A percentile compares a stretch with the other conserved stretches of the same genome.
Conservation (phyloP, 768 basidiomycete genomes). For the Austroboletus eburneus region DNA sequence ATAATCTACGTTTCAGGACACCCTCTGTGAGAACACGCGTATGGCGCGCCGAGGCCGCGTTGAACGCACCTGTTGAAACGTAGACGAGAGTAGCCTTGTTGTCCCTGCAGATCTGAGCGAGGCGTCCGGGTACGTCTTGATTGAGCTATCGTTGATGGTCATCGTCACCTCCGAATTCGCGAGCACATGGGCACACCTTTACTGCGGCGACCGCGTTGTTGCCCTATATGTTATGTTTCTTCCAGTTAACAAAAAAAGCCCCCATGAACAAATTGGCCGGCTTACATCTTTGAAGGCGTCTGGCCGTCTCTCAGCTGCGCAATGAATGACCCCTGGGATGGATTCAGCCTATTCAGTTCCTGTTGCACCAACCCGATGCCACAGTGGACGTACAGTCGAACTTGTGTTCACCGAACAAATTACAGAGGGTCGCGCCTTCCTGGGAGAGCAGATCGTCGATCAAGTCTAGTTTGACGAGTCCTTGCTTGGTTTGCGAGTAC, state of each 20-base stretch:
- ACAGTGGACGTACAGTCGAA: conserved; percentile 60
- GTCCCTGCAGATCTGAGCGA: conserved; percentile 62
- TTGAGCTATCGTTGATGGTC: conserved; percentile 57
- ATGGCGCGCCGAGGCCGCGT: background rate
- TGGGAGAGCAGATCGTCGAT: conserved; percentile 39
- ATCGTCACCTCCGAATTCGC: background rate
- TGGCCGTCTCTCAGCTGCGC: conserved; percentile 90
- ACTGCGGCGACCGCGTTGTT: conserved; percentile 67
- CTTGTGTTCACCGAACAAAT: conserved; percentile 50
- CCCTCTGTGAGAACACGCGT: conserved; percentile 6
- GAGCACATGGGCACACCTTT: conserved; percentile 39
- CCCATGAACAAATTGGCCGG: no score
- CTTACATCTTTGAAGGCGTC: conserved; percentile 88
- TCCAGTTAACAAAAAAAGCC: no score
- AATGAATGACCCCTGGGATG: conserved; percentile 79
- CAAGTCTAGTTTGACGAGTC: conserved; percentile 63
- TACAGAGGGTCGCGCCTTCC: conserved; percentile 42
- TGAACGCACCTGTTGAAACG: conserved; percentile 82
- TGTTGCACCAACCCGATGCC: background rate
- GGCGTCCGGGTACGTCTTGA: conserved; percentile 63
- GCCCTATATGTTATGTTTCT: conserved; percentile 28
- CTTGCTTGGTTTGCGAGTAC: conserved; percentile 56
- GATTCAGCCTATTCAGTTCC: conserved; percentile 4
- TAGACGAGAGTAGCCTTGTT: conserved; percentile 74
- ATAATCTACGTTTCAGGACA: conserved; percentile 56